Evolutionary conservation across 148 eudicot genomes (phyloP), one percentile per base, ranked within the genome.

Genomic region (Heliamphora exappendiculata): DNA sequence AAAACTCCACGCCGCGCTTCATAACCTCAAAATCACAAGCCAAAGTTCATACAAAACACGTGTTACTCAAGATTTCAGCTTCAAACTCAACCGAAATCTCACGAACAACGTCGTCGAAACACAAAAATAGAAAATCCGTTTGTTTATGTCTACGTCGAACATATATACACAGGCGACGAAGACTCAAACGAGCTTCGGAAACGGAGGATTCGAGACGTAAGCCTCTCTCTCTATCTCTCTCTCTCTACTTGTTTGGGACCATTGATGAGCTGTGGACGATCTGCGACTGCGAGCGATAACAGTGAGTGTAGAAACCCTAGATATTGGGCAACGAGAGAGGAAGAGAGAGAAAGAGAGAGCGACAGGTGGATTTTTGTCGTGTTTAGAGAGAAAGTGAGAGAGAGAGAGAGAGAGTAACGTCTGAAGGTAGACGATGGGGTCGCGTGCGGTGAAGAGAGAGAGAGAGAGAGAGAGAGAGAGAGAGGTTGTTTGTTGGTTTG

Each of bases 341-440:
- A 70, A 66, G 50, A 68, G 69, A 68, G 77, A 77, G 67, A 72
- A 78, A 71, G 83, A 75, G 84, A 81, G 75, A 73, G 54, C 45
- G 22, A 42, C 31, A 6, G 42, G 37, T n/a, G 51, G 42, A 20
- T 8, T 34, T n/a, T n/a, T n/a, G n/a, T n/a, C n/a, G n/a, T n/a
- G n/a, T n/a, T n/a, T n/a, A n/a, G n/a, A n/a, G n/a, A n/a, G n/a
- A n/a, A n/a, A n/a, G n/a, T 72, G 70, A 62, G 29, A 31, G 42
- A 65, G 13, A 28, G 39, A 39, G 66, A 47, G 49, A 22, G 65
- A 47, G 53, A 26, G 67, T 3, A 0, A 31, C 33, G 20, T 7
- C 11, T 42, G 54, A 11, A 22, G 39, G 34, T 41, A 55, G 9
- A 13, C 14, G 34, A 16, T 34, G 17, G n/a, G n/a, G 39, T 17